These are phyloP conservation scores for Podospora australis DNA, from an alignment of 495 filamentous ascomycete species.

Conservation along the genomic window DNA sequence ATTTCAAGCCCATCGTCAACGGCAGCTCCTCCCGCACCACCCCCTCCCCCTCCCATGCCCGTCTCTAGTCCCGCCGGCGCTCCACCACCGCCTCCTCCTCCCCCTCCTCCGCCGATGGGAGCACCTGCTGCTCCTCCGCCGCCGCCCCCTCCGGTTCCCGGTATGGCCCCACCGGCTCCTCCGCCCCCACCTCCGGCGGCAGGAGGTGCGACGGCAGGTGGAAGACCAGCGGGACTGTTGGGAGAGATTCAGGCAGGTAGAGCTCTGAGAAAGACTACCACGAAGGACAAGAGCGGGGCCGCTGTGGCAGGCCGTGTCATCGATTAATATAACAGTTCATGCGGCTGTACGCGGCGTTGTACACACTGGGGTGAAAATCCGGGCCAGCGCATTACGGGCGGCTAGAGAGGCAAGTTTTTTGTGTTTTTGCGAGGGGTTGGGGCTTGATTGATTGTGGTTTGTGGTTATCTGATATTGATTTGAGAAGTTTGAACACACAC, in stretches of 20 bases:
- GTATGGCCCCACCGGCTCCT: slow-evolving; percentile 45
- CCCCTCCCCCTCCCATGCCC: slow-evolving; percentile 30
- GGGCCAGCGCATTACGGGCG: background rate
- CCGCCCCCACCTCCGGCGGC: slow-evolving; percentile 36
- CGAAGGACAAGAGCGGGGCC: slow-evolving; percentile 73
- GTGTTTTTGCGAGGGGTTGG: background rate
- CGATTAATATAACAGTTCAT: slow-evolving; percentile 29
- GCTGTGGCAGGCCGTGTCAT: slow-evolving; percentile 64
- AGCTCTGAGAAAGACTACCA: slow-evolving; percentile 72
- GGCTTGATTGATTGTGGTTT: background rate
- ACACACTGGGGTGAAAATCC: background rate
- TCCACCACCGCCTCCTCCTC: slow-evolving; percentile 40
- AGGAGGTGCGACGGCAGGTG: slow-evolving; percentile 30
- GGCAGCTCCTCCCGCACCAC: slow-evolving; percentile 29
- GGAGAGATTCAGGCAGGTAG: slow-evolving; percentile 75
- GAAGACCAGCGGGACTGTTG: slow-evolving; percentile 57
- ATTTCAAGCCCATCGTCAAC: slow-evolving; percentile 30
- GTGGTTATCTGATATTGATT: background rate
- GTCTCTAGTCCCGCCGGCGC: slow-evolving; percentile 26
- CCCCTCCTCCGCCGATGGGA: slow-evolving; percentile 38
- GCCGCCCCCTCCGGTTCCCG: slow-evolving; percentile 32
- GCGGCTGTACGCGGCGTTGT: slow-evolving; percentile 11
- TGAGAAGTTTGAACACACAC: too few species aligned
- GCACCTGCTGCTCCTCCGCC: slow-evolving; percentile 43
- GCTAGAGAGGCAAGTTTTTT: background rate